Evolutionary conservation across 169 alveolate genomes (phyloP), one percentile per base, ranked within the genome.

Genomic region (Eimeria falciformis): DNA sequence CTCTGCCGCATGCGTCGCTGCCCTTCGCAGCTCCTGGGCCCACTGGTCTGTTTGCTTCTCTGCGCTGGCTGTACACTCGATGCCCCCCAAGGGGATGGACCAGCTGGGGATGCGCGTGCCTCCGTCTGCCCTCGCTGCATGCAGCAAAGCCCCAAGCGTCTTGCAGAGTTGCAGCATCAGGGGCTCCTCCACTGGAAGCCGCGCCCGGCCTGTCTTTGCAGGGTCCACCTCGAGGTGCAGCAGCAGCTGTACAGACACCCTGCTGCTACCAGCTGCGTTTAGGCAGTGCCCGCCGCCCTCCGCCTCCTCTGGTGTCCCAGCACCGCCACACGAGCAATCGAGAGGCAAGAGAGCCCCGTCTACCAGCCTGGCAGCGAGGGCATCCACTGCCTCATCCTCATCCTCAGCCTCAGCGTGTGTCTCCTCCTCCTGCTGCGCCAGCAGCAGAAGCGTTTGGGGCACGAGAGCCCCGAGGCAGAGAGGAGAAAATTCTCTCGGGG

Each of bases 191-290:
- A 62, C 75, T 9, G 75, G 75, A 18, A 62, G 29, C 40, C 25
- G 29, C 43, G 75, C 75, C 18, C 37, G 75, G 27, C 75, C 75
- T 21, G 75, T 62, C 29, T 62, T 17, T 14, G 18, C 11, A 5
- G 75, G 75, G 75, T 62, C 75, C 27, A 62, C 75, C 29, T 62
- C 75, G 18, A 62, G 75, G 18, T 62, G 27, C 37, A 62, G 75
- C 27, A 62, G 75, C 75, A 21, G 40, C 75, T 62, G 40, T 9
- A 62, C 6, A n/a, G 75, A 62, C 23, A 18, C 40, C 43, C 23
- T 9, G 29, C 75, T 62, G 43, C 43, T 25, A 23, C 40, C 75
- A 62, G 75, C 37, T 21, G 75, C 75, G n/a, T 53, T 53, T 12
- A 53, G 65, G 65, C 65, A 53, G 65, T 53, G 65, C 17, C 25